A percentile compares a stretch with the other conserved stretches of the same genome.
Evolutionary conservation across 176 grass and related monocot species (phyloP).

Genomic region (Oryza rufipogon): DNA sequence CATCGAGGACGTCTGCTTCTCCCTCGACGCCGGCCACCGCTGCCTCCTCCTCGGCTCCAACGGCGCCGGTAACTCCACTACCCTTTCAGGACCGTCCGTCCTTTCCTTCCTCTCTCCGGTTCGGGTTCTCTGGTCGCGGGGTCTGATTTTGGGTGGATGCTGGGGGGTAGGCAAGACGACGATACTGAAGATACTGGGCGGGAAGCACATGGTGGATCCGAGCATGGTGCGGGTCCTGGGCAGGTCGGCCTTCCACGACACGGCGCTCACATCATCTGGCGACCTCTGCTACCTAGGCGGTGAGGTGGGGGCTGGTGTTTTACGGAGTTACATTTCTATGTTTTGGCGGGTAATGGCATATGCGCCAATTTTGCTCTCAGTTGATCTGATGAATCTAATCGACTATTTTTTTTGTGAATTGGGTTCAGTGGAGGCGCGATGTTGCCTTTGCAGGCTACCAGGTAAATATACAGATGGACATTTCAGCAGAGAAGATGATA

Average conservation of each 20-base stretch:
- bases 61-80: constrained; percentile 57
- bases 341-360: neutral
- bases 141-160: constrained; percentile 32
- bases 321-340: neutral
- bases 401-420: neutral
- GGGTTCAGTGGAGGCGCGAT: constrained; percentile 88
- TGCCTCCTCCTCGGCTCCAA: constrained; percentile 96
- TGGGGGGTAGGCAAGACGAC: constrained; percentile 79
- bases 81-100: neutral
- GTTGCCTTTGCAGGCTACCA: constrained; percentile 95
- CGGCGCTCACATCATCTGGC: constrained; percentile 75
- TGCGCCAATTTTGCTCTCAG: neutral
- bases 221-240: constrained; percentile 89
- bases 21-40: constrained; percentile 65
- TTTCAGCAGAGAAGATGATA: constrained; percentile 92
- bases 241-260: constrained; percentile 92
- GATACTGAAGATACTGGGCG: constrained; percentile 93
- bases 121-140: neutral
- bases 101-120: neutral
- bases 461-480: constrained; percentile 93
- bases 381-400: constrained; percentile 20
- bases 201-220: constrained; percentile 99
- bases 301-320: constrained; percentile 50
- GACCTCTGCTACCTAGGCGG: constrained; percentile 96
- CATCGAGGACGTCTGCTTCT: constrained; percentile 79